phyloP scores from a whole-genome alignment of 2,329 filamentous ascomycete genomes.

The Endoconidiophora polonica region DNA sequence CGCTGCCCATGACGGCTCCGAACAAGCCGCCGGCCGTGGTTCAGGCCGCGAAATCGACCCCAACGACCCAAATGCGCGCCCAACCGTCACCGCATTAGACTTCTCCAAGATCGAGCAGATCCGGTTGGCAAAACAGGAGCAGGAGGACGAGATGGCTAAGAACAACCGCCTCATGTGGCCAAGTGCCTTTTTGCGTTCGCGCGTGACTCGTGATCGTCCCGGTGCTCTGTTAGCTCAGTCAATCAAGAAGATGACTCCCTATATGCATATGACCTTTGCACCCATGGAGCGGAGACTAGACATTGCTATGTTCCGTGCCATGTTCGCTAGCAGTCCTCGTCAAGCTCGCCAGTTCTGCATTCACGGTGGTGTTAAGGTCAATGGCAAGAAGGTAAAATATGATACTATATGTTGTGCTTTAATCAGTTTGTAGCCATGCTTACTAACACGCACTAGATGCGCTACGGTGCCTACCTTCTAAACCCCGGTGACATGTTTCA shows the following conservation, averaged over 20 bases:
- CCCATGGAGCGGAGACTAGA: slow-evolving; percentile 83
- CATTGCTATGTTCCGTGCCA: slow-evolving; percentile 79
- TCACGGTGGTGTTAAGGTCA: slow-evolving; percentile 86
- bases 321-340: slow-evolving; percentile 85
- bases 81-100: slow-evolving; percentile 15
- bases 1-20: slow-evolving; percentile 64
- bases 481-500: slow-evolving; percentile 99
- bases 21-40: slow-evolving; percentile 69
- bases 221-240: slow-evolving; percentile 21
- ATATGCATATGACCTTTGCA: slow-evolving; percentile 91
- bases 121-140: slow-evolving; percentile 10
- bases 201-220: slow-evolving; percentile 9
- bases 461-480: slow-evolving; percentile 76
- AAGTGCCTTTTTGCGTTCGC: slow-evolving; percentile 7
- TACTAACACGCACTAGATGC: slow-evolving; percentile 44
- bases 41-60: slow-evolving; percentile 39
- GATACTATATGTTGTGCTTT: neutral
- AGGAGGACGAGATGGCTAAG: slow-evolving; percentile 6
- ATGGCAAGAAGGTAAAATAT: slow-evolving; percentile 68
- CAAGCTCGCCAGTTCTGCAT: slow-evolving; percentile 91
- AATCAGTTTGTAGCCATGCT: neutral
- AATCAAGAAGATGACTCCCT: slow-evolving; percentile 48
- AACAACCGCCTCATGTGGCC: slow-evolving; percentile 5
- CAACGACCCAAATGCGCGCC: slow-evolving; percentile 10
- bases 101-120: slow-evolving; percentile 14